Conservation (phyloP, 768 basidiomycete genomes). For the Collybia nuda region DNA sequence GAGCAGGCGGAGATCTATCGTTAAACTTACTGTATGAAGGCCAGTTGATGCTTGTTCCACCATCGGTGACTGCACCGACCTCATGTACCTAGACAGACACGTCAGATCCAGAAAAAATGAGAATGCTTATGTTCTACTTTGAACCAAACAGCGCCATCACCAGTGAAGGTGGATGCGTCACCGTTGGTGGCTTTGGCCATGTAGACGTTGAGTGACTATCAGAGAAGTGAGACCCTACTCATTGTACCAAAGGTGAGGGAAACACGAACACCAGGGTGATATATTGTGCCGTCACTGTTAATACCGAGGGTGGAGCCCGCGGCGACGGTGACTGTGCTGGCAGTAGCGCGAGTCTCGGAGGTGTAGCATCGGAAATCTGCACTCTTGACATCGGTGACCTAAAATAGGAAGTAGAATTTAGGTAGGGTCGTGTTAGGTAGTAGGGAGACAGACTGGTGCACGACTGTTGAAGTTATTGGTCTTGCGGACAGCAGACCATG, state of each 20-base stretch:
- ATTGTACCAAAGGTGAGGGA: not conserved
- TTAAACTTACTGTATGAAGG: conserved; percentile 37
- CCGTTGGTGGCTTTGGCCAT: conserved; percentile 40
- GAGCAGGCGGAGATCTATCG: not conserved
- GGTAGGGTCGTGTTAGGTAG: too few species aligned
- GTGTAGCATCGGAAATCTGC: conserved; percentile 50
- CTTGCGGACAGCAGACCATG: conserved; percentile 41
- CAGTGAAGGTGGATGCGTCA: conserved; percentile 38
- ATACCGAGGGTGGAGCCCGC: conserved; percentile 46
- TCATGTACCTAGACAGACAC: conserved; percentile 31
- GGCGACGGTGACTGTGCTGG: conserved; percentile 41
- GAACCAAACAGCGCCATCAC: conserved; percentile 50
- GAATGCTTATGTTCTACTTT: conserved; percentile 16
- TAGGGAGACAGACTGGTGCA: conserved; percentile 26
- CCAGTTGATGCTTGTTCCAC: conserved; percentile 44
- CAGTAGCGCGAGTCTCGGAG: conserved; percentile 35
- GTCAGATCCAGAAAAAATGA: not conserved
- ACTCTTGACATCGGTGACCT: conserved; percentile 48
- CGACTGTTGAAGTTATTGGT: conserved; percentile 47
- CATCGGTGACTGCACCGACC: conserved; percentile 44
- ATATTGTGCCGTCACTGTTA: conserved; percentile 38
- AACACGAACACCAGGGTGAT: conserved; percentile 44
- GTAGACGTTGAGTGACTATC: conserved; percentile 30
- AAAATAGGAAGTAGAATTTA: not conserved
- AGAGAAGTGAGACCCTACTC: not conserved